Conservation (phyloP, 2,329 filamentous ascomycete species). For the Pestalotiopsis sp. region DNA sequence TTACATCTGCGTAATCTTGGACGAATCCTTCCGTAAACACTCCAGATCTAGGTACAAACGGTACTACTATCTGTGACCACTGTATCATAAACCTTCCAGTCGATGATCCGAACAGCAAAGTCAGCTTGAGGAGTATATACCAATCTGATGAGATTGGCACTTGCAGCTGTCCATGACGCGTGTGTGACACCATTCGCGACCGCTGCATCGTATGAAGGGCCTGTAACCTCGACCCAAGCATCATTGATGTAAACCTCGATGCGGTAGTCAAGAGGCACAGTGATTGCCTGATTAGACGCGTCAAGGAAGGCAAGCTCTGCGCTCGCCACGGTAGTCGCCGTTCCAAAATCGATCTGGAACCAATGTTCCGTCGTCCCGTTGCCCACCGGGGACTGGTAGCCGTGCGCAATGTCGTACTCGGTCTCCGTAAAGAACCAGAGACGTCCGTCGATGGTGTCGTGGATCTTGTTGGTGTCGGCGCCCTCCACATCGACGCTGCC, state of each 20-base stretch:
- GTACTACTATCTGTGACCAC: background rate
- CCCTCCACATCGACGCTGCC: conserved; percentile 33
- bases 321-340: conserved; percentile 26
- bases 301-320: conserved; percentile 41
- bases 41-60: background rate
- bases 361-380: conserved; percentile 31
- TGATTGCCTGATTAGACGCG: conserved; percentile 28
- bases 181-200: conserved; percentile 41
- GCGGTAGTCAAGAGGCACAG: conserved; percentile 30
- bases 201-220: conserved; percentile 20
- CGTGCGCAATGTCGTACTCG: conserved; percentile 30
- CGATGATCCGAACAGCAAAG: conserved; percentile 36
- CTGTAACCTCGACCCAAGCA: conserved; percentile 32
- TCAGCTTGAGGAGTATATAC: conserved; percentile 34
- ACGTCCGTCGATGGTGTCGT: conserved; percentile 41
- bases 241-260: conserved; percentile 28
- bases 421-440: conserved; percentile 41
- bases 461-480: conserved; percentile 28
- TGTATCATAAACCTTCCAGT: conserved; percentile 37
- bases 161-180: conserved; percentile 30
- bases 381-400: conserved; percentile 36
- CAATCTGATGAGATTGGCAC: conserved; percentile 31
- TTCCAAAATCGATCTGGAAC: conserved; percentile 40
- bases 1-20: background rate
- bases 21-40: background rate